phyloP scores from a whole-genome alignment of 2,329 filamentous ascomycete species.

The Dendrostoma leiphaemia region DNA sequence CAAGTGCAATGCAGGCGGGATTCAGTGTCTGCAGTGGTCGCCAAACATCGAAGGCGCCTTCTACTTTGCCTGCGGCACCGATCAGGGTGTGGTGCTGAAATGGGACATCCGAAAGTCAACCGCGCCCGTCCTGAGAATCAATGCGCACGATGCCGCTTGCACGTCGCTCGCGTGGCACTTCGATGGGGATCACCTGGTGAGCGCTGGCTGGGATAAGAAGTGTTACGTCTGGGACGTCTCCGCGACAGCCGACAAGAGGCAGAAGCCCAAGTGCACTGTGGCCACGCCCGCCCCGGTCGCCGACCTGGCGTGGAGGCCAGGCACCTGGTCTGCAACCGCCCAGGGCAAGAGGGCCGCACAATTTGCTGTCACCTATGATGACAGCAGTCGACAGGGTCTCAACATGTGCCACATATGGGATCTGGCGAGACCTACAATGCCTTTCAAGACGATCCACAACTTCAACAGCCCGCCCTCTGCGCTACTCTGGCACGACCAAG shows the following conservation, averaged over 20 bases:
- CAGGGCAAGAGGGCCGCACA: conserved; percentile 60
- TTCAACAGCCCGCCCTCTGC: conserved; percentile 58
- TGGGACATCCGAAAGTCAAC: conserved; percentile 60
- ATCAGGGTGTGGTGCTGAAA: conserved; percentile 59
- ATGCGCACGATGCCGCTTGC: conserved; percentile 60
- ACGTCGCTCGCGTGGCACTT: conserved; percentile 65
- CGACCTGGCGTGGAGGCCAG: conserved; percentile 61
- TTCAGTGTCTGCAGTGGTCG: conserved; percentile 65
- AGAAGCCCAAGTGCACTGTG: conserved; percentile 63
- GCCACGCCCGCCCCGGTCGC: conserved; percentile 59
- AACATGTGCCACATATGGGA: conserved; percentile 66
- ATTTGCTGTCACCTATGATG: conserved; percentile 61
- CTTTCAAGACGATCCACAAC: conserved; percentile 63
- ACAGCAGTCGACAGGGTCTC: conserved; percentile 53
- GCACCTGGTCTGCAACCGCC: conserved; percentile 63
- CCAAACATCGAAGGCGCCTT: conserved; percentile 53
- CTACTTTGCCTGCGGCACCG: conserved; percentile 63
- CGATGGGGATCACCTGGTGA: conserved; percentile 64
- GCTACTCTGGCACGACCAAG: conserved; percentile 62
- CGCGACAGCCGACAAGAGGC: conserved; percentile 57
- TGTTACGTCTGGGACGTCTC: conserved; percentile 67
- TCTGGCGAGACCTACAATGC: conserved; percentile 63
- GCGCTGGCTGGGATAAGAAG: conserved; percentile 59
- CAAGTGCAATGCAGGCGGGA: conserved; percentile 52
- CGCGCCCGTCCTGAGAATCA: conserved; percentile 56